These are phyloP conservation scores for Lithospermum erythrorhizon DNA, from an alignment of 257 asterid genomes.

Conservation along the genomic window DNA sequence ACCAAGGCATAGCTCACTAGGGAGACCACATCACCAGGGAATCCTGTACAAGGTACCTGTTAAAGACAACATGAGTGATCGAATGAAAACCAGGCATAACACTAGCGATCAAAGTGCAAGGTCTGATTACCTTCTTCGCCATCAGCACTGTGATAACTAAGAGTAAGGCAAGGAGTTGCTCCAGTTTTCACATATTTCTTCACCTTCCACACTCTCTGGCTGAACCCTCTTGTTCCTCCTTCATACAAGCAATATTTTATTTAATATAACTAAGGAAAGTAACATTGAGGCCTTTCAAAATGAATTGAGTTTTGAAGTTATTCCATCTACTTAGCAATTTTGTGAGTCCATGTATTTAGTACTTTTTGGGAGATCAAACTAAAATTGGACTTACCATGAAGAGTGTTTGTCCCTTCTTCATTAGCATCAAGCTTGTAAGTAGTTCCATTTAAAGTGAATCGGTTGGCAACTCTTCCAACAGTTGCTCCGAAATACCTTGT, in stretches of 20 bases:
- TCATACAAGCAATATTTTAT: neutral
- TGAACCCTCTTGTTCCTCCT: conserved; percentile 14
- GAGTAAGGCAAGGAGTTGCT: conserved; percentile 7
- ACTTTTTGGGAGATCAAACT: neutral
- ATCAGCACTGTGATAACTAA: conserved; percentile 8
- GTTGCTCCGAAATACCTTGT: conserved; percentile 6
- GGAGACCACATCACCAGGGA: conserved; percentile 49
- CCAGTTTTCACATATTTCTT: conserved; percentile 3
- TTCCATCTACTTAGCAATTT: no score
- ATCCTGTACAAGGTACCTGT: conserved; percentile 24
- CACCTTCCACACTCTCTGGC: conserved; percentile 7
- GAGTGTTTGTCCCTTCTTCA: conserved; percentile 7
- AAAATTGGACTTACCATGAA: conserved; percentile 3
- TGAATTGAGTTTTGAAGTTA: neutral
- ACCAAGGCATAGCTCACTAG: conserved; percentile 43
- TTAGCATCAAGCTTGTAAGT: conserved; percentile 8
- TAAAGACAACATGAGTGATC: no score
- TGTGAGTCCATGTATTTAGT: neutral
- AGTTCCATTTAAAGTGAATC: conserved; percentile 11
- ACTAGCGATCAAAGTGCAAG: conserved; percentile 4
- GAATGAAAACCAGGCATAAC: no score
- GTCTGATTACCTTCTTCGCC: conserved; percentile 25
- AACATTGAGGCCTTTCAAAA: neutral
- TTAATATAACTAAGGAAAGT: neutral
- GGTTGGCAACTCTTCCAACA: conserved; percentile 13